Conservation (phyloP, 2,329 filamentous ascomycete species). For the Fusarium sp. region DNA sequence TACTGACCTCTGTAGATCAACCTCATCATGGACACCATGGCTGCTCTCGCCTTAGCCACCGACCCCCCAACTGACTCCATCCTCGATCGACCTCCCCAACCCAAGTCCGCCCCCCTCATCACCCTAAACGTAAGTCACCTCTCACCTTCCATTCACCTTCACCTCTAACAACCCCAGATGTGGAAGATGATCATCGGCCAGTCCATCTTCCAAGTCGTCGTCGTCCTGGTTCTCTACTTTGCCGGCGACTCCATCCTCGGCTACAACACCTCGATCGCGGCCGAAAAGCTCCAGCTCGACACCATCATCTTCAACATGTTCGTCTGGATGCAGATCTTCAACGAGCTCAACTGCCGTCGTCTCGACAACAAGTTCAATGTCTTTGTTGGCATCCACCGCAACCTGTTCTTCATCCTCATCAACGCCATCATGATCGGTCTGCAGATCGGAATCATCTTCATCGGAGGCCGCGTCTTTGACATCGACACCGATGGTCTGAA, state of each 20-base stretch:
- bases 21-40: slow-evolving; percentile 96
- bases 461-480: slow-evolving; percentile 83
- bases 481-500: slow-evolving; percentile 71
- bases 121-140: slow-evolving; percentile 66
- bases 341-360: slow-evolving; percentile 78
- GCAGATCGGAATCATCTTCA: slow-evolving; percentile 88
- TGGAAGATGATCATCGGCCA: slow-evolving; percentile 99
- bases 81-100: slow-evolving; percentile 77
- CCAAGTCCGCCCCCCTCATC: slow-evolving; percentile 70
- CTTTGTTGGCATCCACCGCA: slow-evolving; percentile 85
- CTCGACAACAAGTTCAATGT: slow-evolving; percentile 96
- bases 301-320: slow-evolving; percentile 98
- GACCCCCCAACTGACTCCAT: slow-evolving; percentile 86
- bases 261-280: slow-evolving; percentile 53
- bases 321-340: slow-evolving; percentile 99
- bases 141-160: fast-evolving
- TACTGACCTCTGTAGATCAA: slow-evolving; percentile 58
- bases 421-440: slow-evolving; percentile 87
- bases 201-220: slow-evolving; percentile 85
- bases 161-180: slow-evolving; percentile 62
- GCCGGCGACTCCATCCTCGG: slow-evolving; percentile 59
- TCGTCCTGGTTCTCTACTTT: slow-evolving; percentile 87
- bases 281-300: slow-evolving; percentile 64
- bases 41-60: slow-evolving; percentile 86
- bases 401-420: slow-evolving; percentile 90